These are phyloP conservation scores for Neurospora tetrasperma DNA, from an alignment of 495 filamentous ascomycete genomes.

Conservation along the genomic window DNA sequence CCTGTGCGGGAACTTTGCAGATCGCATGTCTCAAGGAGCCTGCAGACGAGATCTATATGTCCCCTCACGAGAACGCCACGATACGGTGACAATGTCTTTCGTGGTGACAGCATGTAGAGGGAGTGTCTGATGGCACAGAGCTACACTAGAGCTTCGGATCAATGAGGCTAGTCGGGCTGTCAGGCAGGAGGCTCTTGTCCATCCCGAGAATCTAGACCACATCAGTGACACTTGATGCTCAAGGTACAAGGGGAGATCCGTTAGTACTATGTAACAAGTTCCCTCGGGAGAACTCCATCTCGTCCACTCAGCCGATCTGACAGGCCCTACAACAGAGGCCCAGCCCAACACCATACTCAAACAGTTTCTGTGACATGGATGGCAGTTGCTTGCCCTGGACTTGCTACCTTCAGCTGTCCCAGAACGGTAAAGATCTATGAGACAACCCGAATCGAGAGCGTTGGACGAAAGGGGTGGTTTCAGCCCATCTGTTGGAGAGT, in stretches of 20 bases:
- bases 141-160: neutral
- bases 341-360: neutral
- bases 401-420: neutral
- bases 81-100: neutral
- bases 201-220: neutral
- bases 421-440: neutral
- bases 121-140: neutral
- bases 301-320: neutral
- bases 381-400: neutral
- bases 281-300: neutral
- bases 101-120: neutral
- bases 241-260: neutral
- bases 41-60: neutral
- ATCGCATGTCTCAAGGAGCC: neutral
- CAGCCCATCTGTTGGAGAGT: neutral
- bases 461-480: neutral
- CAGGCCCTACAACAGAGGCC: neutral
- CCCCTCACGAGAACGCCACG: neutral
- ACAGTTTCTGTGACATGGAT: neutral
- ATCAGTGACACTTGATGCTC: neutral
- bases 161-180: neutral
- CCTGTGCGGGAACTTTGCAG: neutral
- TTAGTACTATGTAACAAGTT: neutral
- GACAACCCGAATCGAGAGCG: neutral
- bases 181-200: neutral